Evolutionary conservation across 176 grass and related monocot genomes (phyloP).

Genomic region (Triticum aestivum): IWGSC_CS_RefSeq_v2.1 NC_057801.1:621190772-621191271

Average conservation of each 20-base stretch:
- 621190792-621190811: constrained; percentile 6
- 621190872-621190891: constrained; percentile 98
- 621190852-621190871: constrained; percentile 88
- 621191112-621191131: background rate
- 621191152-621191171: background rate
- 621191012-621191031: background rate
- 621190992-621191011: constrained; percentile 7
- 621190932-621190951: constrained; percentile 43
- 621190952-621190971: constrained; percentile 16
- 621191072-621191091: background rate
- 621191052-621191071: background rate
- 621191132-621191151: background rate
- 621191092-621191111: background rate
- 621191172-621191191: background rate
- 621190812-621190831: constrained; percentile 45
- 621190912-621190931: constrained; percentile 48
- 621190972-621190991: background rate
- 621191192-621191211: background rate
- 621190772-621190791: background rate
- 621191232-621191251: background rate
- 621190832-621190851: constrained; percentile 96
- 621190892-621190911: constrained; percentile 79
- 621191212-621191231: background rate
- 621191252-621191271: background rate
- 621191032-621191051: background rate